Evolutionary conservation across 2,329 filamentous ascomycete species (phyloP).

Genomic region (Monilinia aucupariae): DNA sequence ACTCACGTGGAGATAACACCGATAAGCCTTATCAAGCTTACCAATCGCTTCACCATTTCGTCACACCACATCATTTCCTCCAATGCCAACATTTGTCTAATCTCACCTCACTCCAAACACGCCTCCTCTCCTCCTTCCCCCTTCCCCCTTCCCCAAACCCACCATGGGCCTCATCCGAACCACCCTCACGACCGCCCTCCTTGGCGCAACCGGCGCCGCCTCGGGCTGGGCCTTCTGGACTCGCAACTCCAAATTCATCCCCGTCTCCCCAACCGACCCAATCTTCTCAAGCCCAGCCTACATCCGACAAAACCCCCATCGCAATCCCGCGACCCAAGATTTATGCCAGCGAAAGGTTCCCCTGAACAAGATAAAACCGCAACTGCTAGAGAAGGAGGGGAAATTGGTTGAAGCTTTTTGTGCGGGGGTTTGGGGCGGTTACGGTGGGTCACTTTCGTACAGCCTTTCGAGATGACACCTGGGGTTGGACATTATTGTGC

Average conservation of each 20-base stretch:
- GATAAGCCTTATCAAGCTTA: not conserved
- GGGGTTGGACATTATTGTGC: not conserved
- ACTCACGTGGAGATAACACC: not conserved
- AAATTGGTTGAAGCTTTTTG: conserved; percentile 41
- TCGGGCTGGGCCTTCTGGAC: conserved; percentile 27
- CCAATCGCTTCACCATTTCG: not conserved
- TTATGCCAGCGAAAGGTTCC: conserved; percentile 58
- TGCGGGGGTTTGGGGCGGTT: conserved; percentile 31
- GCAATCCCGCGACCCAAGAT: conserved; percentile 60
- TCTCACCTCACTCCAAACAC: not conserved
- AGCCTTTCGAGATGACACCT: not conserved
- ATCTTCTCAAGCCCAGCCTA: conserved; percentile 55
- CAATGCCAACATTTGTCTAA: not conserved
- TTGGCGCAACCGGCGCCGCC: conserved; percentile 22
- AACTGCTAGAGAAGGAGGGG: conserved; percentile 63
- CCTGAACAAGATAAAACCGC: conserved; percentile 57
- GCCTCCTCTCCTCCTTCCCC: not conserved
- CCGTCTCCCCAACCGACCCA: conserved; percentile 53
- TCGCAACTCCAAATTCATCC: conserved; percentile 39
- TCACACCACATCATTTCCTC: not conserved
- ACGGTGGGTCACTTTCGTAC: conserved; percentile 43
- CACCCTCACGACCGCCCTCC: conserved; percentile 22
- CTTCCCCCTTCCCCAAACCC: not conserved
- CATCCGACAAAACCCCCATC: conserved; percentile 54
- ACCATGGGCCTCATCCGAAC: conserved; percentile 26